Percentiles rank a stretch among this genome's conserved stretches.
These are phyloP conservation scores for Astrothelium subdiscretum DNA, from an alignment of 495 filamentous ascomycete genomes.

Conservation along the genomic window DNA sequence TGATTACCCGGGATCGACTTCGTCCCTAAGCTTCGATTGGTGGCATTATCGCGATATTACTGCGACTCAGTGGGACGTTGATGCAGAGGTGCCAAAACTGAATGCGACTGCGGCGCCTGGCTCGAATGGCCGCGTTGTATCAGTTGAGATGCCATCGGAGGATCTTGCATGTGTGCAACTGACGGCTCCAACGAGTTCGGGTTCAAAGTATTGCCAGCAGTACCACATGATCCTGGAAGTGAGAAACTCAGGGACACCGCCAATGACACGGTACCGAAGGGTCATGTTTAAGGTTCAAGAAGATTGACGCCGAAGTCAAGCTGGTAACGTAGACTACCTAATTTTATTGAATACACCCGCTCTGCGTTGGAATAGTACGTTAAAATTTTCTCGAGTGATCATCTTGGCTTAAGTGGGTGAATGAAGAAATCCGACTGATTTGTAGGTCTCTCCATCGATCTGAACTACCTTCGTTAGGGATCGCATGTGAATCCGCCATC, in stretches of 20 bases:
- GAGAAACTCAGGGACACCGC: conserved; percentile 1
- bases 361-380: no score
- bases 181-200: neutral
- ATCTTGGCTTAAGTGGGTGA: no score
- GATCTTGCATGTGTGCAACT: neutral
- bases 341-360: no score
- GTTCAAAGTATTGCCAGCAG: neutral
- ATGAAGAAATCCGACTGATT: no score
- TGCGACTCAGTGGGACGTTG: conserved; percentile 32
- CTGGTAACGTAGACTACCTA: no score
- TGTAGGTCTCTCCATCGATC: no score
- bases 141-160: neutral
- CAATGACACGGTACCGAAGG: conserved; percentile 5
- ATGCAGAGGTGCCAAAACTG: conserved; percentile 29
- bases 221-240: conserved; percentile 3
- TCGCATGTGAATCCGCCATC: no score
- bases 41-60: conserved; percentile 36
- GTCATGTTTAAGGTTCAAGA: conserved; percentile 1
- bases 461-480: no score
- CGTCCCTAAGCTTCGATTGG: conserved; percentile 33
- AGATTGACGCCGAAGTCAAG: no score
- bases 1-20: conserved; percentile 22
- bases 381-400: no score
- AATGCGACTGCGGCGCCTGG: conserved; percentile 1
- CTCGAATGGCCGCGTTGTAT: neutral